Evolutionary conservation across 768 basidiomycete genomes (phyloP).

Genomic region (Kwoniella newhampshirensis): DNA sequence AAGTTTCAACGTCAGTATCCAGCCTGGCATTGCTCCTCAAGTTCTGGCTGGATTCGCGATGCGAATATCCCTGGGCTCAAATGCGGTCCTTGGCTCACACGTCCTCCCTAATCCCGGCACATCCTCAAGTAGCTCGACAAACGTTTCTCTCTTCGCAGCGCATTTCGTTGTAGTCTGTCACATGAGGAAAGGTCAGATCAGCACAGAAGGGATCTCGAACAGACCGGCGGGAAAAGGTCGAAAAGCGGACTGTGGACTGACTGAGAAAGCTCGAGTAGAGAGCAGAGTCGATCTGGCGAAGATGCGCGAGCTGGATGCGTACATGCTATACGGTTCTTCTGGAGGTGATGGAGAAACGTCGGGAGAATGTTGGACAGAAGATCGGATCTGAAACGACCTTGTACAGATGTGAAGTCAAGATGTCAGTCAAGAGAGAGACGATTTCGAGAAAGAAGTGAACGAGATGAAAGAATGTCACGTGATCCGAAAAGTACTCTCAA

Average conservation of each 20-base stretch:
- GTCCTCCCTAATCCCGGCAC: slow-evolving; percentile 31
- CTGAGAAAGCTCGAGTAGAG: slow-evolving; percentile 6
- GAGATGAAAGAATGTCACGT: no score
- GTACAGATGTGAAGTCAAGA: no score
- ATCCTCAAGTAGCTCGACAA: slow-evolving; percentile 38
- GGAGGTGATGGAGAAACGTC: no score
- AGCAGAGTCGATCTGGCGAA: slow-evolving; percentile 2
- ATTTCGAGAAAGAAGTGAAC: background rate
- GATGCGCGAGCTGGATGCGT: slow-evolving; percentile 18
- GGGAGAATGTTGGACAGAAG: no score
- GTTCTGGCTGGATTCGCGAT: no score
- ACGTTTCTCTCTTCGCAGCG: slow-evolving; percentile 19
- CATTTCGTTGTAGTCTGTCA: slow-evolving; percentile 17
- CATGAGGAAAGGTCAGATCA: background rate
- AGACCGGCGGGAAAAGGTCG: background rate
- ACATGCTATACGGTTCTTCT: slow-evolving; percentile 8
- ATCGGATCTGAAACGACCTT: no score
- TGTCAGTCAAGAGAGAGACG: background rate
- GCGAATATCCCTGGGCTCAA: no score
- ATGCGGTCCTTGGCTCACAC: no score
- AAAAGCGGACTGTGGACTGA: slow-evolving; percentile 3
- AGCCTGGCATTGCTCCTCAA: background rate
- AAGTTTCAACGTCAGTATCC: background rate
- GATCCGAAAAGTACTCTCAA: background rate
- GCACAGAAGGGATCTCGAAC: background rate